Evolutionary conservation across 2,329 filamentous ascomycete genomes (phyloP), one percentile per base, ranked within the genome.

Genomic region (Trichoderma guizhouense): DNA sequence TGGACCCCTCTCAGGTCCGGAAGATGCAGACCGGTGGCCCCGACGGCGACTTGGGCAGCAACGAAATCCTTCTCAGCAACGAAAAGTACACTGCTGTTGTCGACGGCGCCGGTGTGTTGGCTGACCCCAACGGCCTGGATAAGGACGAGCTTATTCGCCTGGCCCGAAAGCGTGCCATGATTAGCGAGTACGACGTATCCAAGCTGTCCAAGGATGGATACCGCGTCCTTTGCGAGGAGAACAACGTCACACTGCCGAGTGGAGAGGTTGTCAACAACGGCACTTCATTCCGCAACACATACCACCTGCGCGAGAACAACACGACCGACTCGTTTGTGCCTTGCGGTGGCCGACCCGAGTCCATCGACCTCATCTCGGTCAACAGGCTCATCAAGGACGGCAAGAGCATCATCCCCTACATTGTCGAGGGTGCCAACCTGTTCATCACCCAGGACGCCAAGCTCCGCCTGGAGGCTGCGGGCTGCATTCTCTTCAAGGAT

Each of bases 381-480:
- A 91, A 88, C 83, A 93, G 92, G 81, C 88, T 99, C 74, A 98
- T 99, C 82, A 90, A 92, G 79, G 90, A 97, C 74, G 94, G 95
- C 83, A 98, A 97, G 85, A 87, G 89, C 26, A 89, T 88, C 12
- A 92, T 99, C 73, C 95, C 95, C 1, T 99, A 97, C 84, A 96
- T 99, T 69, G 95, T 99, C 58, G 96, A 99, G 84, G 96, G 96
- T 68, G 96, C 96, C 82, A 99, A 98, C 82, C 87, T 99, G 69
- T 99, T 99, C 88, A 97, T 99, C 83, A 98, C 96, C 0, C 96
- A 99, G 83, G 96, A 99, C 78, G 95, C 95, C 77, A 98, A 98
- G 86, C 88, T 98, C 70, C 93, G 94, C 28, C 90, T 99, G 15
- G 96, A 99, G 84, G 92, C 94, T 77, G 95, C 95, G n/a, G 96